Evolutionary conservation across 2,329 filamentous ascomycete species (phyloP).

Genomic region (Microdochium nivale): DNA sequence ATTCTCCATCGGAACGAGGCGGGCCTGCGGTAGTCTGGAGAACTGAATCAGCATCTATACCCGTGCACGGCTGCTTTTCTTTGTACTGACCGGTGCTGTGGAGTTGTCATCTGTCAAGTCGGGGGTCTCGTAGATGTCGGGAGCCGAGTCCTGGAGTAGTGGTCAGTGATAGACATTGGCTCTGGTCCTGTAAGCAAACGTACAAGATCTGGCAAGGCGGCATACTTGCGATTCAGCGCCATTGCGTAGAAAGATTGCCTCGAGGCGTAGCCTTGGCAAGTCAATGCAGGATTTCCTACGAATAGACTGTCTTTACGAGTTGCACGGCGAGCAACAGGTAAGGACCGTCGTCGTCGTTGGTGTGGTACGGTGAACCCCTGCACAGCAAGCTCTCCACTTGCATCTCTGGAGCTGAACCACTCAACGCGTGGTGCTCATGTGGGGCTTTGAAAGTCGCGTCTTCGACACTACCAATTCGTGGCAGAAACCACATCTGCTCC

Average conservation of each 20-base stretch:
- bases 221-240: slow-evolving; percentile 75
- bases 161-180: slow-evolving; percentile 11
- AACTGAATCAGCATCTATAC: background rate
- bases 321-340: background rate
- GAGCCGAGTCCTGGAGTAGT: slow-evolving; percentile 65
- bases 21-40: slow-evolving; percentile 45
- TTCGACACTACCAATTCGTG: background rate
- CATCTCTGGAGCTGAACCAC: background rate
- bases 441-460: background rate
- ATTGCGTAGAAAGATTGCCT: slow-evolving; percentile 30
- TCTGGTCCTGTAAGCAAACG: slow-evolving; percentile 9
- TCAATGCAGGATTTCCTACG: background rate
- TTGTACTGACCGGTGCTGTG: slow-evolving; percentile 60
- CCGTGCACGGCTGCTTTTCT: slow-evolving; percentile 7
- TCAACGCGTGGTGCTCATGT: background rate
- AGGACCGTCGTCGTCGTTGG: slow-evolving; percentile 3
- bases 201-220: slow-evolving; percentile 72
- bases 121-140: slow-evolving; percentile 94
- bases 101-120: slow-evolving; percentile 86
- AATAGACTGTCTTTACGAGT: background rate
- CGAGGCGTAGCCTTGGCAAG: background rate
- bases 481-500: background rate
- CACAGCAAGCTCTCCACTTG: background rate
- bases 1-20: slow-evolving; percentile 53
- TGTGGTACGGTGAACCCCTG: background rate